phyloP scores from a whole-genome alignment of 164 flowering plant species.

The Nymphaea colorata region DNA sequence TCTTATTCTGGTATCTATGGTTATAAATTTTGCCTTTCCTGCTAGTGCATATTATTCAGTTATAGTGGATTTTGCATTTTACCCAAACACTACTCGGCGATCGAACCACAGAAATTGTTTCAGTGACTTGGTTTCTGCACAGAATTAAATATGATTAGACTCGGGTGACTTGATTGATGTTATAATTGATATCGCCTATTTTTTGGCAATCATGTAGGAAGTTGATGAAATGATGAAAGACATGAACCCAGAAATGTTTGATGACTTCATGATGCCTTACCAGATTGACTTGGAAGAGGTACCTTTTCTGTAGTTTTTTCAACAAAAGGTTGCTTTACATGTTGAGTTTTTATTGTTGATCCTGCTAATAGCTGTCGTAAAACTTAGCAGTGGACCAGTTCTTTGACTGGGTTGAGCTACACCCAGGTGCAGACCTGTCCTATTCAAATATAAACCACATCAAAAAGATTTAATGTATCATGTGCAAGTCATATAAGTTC shows the following conservation, averaged over 20 bases:
- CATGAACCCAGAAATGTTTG: constrained; percentile 72
- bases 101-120: neutral
- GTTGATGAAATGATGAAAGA: constrained; percentile 58
- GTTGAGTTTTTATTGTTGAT: no score
- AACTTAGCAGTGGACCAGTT: no score
- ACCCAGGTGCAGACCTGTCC: neutral
- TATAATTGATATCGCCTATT: constrained; percentile 3
- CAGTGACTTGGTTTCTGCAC: neutral
- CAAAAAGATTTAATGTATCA: neutral
- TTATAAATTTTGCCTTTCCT: neutral
- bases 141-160: neutral
- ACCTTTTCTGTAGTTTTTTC: neutral
- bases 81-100: neutral
- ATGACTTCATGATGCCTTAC: constrained; percentile 68
- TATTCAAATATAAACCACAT: neutral
- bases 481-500: no score
- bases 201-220: constrained; percentile 36
- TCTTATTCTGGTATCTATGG: no score
- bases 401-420: no score
- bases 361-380: no score
- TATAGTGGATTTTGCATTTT: neutral
- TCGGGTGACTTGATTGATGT: neutral
- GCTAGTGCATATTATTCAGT: neutral
- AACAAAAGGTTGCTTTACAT: neutral
- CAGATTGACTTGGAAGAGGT: constrained; percentile 79